phyloP scores from a whole-genome alignment of 164 flowering plant genomes.

The Hamamelis virginiana region DNA sequence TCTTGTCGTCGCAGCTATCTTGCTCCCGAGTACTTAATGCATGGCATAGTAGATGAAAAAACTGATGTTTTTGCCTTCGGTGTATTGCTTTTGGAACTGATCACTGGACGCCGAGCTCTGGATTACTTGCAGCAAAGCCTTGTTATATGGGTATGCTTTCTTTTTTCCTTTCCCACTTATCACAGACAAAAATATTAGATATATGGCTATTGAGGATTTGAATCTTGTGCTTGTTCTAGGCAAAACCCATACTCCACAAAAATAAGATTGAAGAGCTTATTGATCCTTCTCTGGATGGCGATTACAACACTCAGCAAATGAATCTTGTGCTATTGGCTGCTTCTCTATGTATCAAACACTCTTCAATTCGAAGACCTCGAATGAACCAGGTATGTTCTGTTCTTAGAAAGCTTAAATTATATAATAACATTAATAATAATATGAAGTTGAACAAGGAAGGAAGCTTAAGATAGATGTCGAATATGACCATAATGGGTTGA shows the following conservation, averaged over 20 bases:
- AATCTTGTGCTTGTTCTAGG: constrained; percentile 27
- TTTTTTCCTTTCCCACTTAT: background rate
- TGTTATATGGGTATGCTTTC: constrained; percentile 57
- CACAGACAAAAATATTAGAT: background rate
- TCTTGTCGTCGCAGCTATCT: constrained; percentile 43
- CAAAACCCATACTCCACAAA: constrained; percentile 60
- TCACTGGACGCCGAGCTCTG: constrained; percentile 67
- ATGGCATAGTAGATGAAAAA: constrained; percentile 76
- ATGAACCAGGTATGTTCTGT: constrained; percentile 49
- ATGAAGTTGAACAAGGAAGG: background rate
- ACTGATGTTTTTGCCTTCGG: constrained; percentile 82
- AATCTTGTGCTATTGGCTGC: constrained; percentile 54
- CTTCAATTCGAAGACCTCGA: constrained; percentile 48
- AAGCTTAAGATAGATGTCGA: background rate
- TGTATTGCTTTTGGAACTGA: constrained; percentile 63
- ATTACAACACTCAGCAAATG: constrained; percentile 38
- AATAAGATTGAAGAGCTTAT: constrained; percentile 44
- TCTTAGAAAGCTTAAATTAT: background rate
- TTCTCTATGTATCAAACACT: constrained; percentile 53
- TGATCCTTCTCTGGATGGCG: constrained; percentile 43
- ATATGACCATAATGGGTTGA: too few relatives aligned
- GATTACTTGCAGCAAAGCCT: constrained; percentile 70
- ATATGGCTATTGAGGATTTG: background rate
- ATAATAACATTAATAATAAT: background rate
- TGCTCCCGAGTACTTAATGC: constrained; percentile 84